Conservation (phyloP, 2,329 filamentous ascomycete species). For the Didymella segeticola region DNA sequence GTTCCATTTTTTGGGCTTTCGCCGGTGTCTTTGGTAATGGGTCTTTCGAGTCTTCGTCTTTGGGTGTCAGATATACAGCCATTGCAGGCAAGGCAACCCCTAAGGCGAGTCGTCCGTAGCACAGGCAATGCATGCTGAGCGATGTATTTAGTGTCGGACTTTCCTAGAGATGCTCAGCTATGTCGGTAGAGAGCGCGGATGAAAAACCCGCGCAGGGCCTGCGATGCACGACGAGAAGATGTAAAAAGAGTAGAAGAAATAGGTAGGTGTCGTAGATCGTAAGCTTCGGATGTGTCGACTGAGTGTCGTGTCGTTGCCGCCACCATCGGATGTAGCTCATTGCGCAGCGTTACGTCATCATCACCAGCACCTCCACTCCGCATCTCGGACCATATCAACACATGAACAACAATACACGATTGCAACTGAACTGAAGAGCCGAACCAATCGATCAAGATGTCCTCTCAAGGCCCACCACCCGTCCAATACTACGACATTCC, state of each 20-base stretch:
- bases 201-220: too few relatives aligned
- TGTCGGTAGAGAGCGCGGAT: too few relatives aligned
- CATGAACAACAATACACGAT: not conserved
- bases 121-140: slow-evolving; percentile 10
- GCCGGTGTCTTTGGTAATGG: not conserved
- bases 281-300: not conserved
- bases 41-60: not conserved
- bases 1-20: not conserved
- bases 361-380: not conserved
- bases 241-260: not conserved
- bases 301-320: not conserved
- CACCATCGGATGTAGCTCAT: slow-evolving; percentile 1
- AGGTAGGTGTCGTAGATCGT: too few relatives aligned
- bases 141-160: too few relatives aligned
- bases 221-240: not conserved
- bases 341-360: slow-evolving; percentile 11
- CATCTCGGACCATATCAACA: not conserved
- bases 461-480: slow-evolving; percentile 19
- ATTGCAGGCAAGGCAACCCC: slow-evolving; percentile 7
- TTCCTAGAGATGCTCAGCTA: too few relatives aligned
- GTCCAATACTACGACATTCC: slow-evolving; percentile 22
- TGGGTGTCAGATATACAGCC: slow-evolving; percentile 13
- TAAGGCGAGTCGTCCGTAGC: slow-evolving; percentile 12
- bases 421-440: not conserved
- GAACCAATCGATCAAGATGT: slow-evolving; percentile 9